phyloP scores from a whole-genome alignment of 805 yeast species.

The Ogataea corticis region DNA sequence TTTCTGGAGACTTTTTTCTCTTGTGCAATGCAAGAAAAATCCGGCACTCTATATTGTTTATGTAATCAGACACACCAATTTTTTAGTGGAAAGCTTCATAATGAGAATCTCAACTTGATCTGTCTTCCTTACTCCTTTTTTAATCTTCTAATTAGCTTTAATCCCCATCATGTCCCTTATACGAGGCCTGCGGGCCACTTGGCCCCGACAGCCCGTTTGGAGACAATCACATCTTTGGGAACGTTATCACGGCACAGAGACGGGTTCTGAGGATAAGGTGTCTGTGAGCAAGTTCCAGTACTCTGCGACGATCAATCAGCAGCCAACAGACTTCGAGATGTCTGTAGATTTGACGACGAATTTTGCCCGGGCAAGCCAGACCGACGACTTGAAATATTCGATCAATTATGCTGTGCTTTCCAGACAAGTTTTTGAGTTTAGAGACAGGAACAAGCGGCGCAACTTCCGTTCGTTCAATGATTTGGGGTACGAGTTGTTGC shows the following conservation, averaged over 20 bases:
- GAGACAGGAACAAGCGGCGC: constrained; percentile 41
- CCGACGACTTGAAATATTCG: constrained; percentile 80
- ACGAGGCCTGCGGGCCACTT: neutral
- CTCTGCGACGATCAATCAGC: constrained; percentile 14
- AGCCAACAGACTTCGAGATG: constrained; percentile 13
- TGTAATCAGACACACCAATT: neutral
- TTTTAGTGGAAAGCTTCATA: neutral
- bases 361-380: constrained; percentile 69
- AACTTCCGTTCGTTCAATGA: constrained; percentile 45
- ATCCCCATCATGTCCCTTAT: neutral
- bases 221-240: neutral
- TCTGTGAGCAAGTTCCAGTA: constrained; percentile 50
- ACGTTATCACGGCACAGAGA: neutral
- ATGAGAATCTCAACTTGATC: neutral
- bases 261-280: constrained; percentile 37
- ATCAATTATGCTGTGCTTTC: constrained; percentile 87
- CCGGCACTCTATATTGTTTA: neutral
- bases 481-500: constrained; percentile 29
- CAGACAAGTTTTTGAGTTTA: constrained; percentile 55
- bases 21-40: too few relatives aligned
- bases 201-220: neutral
- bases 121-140: neutral
- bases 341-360: constrained; percentile 64
- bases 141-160: neutral
- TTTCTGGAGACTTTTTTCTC: too few relatives aligned